phyloP scores from a whole-genome alignment of 257 asterid genomes.

The Euphrasia confusa region DNA sequence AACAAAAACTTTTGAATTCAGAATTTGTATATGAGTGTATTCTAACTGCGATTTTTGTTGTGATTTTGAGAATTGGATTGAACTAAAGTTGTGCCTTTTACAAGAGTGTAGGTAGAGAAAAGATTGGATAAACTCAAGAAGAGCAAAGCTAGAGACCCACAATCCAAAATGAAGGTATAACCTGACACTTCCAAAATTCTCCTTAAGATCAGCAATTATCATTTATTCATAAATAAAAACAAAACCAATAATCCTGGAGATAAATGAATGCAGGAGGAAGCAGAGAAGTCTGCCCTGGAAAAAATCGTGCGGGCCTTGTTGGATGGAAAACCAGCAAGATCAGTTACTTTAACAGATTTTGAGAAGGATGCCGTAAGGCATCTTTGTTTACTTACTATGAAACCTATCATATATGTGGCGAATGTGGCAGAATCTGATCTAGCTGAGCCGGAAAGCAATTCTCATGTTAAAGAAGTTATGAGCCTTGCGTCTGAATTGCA shows the following conservation, averaged over 20 bases:
- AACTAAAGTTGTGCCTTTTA: slow-evolving; percentile 37
- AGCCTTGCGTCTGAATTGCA: slow-evolving; percentile 72
- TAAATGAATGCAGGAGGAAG: slow-evolving; percentile 68
- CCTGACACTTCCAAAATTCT: slow-evolving; percentile 18
- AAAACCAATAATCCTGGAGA: slow-evolving; percentile 14
- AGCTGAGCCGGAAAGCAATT: slow-evolving; percentile 68
- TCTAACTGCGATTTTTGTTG: slow-evolving; percentile 12
- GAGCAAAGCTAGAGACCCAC: slow-evolving; percentile 79
- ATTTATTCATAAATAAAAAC: slow-evolving; percentile 1
- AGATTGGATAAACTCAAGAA: slow-evolving; percentile 89
- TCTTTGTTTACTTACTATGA: slow-evolving; percentile 94
- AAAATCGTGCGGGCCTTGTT: slow-evolving; percentile 61
- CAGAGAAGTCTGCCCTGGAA: slow-evolving; percentile 87
- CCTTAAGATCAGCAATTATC: slow-evolving; percentile 10
- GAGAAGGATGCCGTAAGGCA: slow-evolving; percentile 78
- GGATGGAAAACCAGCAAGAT: slow-evolving; percentile 97
- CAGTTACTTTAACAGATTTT: slow-evolving; percentile 67
- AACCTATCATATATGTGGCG: slow-evolving; percentile 89
- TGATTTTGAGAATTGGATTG: slow-evolving; percentile 15
- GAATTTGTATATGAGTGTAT: neutral
- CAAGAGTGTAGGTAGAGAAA: slow-evolving; percentile 94
- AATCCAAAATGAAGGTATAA: slow-evolving; percentile 71
- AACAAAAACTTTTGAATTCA: slow-evolving; percentile 12
- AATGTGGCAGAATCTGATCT: slow-evolving; percentile 96
- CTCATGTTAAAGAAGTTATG: slow-evolving; percentile 72